phyloP scores from a whole-genome alignment of 176 grass and related monocot species.

The Otatea glauca region DNA sequence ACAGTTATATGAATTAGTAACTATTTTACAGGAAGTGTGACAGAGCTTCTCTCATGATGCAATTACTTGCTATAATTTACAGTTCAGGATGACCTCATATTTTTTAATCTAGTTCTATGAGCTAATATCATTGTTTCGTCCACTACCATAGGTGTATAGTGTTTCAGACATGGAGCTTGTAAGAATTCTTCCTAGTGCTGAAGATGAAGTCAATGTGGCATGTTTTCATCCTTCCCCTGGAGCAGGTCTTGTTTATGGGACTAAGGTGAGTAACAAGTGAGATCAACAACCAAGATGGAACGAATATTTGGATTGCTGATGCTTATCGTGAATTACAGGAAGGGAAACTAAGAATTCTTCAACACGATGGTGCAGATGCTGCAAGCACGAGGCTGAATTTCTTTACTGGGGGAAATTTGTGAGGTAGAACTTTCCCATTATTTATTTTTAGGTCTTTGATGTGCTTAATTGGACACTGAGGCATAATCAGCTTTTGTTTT shows the following conservation, averaged over 20 bases:
- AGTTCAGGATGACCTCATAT: not conserved
- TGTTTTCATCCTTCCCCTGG: conserved; percentile 90
- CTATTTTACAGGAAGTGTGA: not conserved
- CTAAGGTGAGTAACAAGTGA: conserved; percentile 64
- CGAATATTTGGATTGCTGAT: conserved; percentile 38
- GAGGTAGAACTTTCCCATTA: conserved; percentile 50
- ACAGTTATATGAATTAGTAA: conserved; percentile 11
- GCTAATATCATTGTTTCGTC: conserved; percentile 15
- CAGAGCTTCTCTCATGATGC: not conserved
- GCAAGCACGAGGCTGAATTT: conserved; percentile 53
- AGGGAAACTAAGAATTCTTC: conserved; percentile 96
- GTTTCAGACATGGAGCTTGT: conserved; percentile 98
- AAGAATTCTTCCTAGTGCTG: conserved; percentile 87
- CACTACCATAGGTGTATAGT: conserved; percentile 81
- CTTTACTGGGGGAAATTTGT: conserved; percentile 66
- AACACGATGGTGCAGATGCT: conserved; percentile 63
- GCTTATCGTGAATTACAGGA: conserved; percentile 56
- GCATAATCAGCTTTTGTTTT: not conserved
- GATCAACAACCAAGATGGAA: conserved; percentile 10
- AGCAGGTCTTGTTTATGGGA: conserved; percentile 90
- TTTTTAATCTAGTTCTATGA: not conserved
- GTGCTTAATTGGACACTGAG: not conserved
- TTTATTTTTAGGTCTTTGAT: not conserved
- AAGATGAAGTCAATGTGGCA: conserved; percentile 98
- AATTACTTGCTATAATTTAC: not conserved